Evolutionary conservation across 192 early-diverging fungal species (phyloP), one percentile per base, ranked within the genome.

Genomic region (Gonapodya sp.): DNA sequence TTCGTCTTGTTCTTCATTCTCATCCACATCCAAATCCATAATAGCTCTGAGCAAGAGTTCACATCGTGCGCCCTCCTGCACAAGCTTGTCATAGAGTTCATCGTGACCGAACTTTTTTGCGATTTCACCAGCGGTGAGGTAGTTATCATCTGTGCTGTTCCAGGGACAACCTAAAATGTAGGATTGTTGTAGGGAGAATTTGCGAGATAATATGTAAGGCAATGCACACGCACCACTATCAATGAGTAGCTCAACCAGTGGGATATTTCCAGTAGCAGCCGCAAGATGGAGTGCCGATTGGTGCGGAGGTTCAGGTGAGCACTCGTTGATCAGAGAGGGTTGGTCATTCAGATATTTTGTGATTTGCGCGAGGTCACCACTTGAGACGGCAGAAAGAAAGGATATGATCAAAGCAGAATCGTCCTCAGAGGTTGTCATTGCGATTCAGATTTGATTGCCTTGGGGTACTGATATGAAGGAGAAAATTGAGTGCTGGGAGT

Each of bases 151-250:
- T 24, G 96, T 89, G 31, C 91, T 79, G 86, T 97, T 96, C 92
- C 95, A 97, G 31, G 93, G 94, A 64, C 92, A 91, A 0, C 94
- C 93, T n/a, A n/a, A n/a, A n/a, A n/a, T n/a, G n/a, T n/a, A n/a
- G n/a, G n/a, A n/a, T n/a, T n/a, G n/a, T n/a, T n/a, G n/a, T n/a
- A n/a, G n/a, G n/a, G n/a, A n/a, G n/a, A n/a, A n/a, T n/a, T n/a
- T n/a, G n/a, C n/a, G n/a, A n/a, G n/a, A n/a, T n/a, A n/a, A n/a
- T n/a, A n/a, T n/a, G n/a, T n/a, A n/a, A n/a, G n/a, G n/a, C n/a
- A n/a, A n/a, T n/a, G n/a, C n/a, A n/a, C n/a, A n/a, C n/a, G n/a
- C n/a, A n/a, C n/a, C n/a, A 8, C 46, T 64, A 24, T 64, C 46
- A 24, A 64, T 64, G 46, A 64, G 46, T 24, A 64, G 46, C 24